These are phyloP conservation scores for Amanita polypyramis DNA, from an alignment of 768 basidiomycete species.

Conservation along the genomic window DNA sequence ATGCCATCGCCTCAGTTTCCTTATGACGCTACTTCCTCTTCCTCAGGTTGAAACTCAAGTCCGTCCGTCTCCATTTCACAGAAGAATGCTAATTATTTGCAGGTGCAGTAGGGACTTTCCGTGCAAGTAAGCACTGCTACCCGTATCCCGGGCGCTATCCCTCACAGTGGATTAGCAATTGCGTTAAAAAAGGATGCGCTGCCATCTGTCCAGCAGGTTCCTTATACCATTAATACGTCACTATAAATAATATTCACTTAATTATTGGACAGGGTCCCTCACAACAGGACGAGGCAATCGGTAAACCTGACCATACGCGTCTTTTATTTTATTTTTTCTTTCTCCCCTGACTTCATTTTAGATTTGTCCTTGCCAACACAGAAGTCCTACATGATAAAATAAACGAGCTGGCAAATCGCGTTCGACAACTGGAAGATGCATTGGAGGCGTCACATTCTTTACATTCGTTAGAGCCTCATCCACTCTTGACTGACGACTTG, in stretches of 20 bases:
- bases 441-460: slow-evolving; percentile 40
- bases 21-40: slow-evolving; percentile 4
- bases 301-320: slow-evolving; percentile 20
- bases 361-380: slow-evolving; percentile 65
- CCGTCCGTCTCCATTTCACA: slow-evolving; percentile 16
- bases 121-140: slow-evolving; percentile 34
- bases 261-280: slow-evolving; percentile 37
- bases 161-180: slow-evolving; percentile 26
- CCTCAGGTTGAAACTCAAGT: slow-evolving; percentile 59
- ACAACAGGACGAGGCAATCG: slow-evolving; percentile 69
- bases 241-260: slow-evolving; percentile 9
- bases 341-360: slow-evolving; percentile 13
- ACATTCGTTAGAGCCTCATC: slow-evolving; percentile 40
- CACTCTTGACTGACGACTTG: slow-evolving; percentile 49
- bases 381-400: slow-evolving; percentile 65
- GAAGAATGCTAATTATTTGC: background rate
- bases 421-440: slow-evolving; percentile 62
- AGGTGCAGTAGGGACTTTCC: slow-evolving; percentile 61
- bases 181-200: slow-evolving; percentile 46
- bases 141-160: background rate
- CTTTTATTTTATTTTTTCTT: slow-evolving; percentile 5
- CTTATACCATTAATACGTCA: slow-evolving; percentile 9
- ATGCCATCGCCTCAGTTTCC: slow-evolving; percentile 10
- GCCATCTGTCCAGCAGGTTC: slow-evolving; percentile 61
- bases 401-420: slow-evolving; percentile 43